phyloP scores from a whole-genome alignment of 345 rosid species.

The Draba incana region DNA sequence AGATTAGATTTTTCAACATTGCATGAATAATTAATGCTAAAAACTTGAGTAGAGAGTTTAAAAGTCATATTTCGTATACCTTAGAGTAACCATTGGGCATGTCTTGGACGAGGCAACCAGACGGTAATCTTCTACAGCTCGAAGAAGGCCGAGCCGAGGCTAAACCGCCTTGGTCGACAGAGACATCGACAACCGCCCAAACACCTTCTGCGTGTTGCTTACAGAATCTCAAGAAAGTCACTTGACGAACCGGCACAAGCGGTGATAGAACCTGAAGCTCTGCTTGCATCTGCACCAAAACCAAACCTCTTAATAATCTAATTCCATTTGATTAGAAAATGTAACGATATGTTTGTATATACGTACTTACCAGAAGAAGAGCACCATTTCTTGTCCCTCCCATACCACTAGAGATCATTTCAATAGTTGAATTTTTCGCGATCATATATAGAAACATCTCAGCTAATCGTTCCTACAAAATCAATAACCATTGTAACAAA shows the following conservation, averaged over 20 bases:
- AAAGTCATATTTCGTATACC: conserved; percentile 45
- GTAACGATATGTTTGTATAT: background rate
- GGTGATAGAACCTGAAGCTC: conserved; percentile 92
- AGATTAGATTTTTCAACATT: background rate
- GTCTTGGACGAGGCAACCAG: conserved; percentile 93
- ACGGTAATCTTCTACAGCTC: conserved; percentile 82
- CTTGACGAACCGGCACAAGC: conserved; percentile 86
- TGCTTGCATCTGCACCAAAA: conserved; percentile 66
- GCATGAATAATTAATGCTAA: background rate
- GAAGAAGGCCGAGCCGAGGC: conserved; percentile 21
- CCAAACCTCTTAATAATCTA: background rate
- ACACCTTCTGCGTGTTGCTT: conserved; percentile 92
- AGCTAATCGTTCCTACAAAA: conserved; percentile 63
- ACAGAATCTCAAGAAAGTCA: conserved; percentile 83
- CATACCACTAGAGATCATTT: conserved; percentile 76
- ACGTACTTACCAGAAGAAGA: conserved; percentile 66
- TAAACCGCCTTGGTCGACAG: conserved; percentile 52
- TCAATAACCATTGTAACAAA: background rate
- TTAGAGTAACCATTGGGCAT: conserved; percentile 93
- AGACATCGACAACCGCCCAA: conserved; percentile 96
- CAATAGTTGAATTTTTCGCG: conserved; percentile 67
- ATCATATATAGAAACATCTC: conserved; percentile 94
- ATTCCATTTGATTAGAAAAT: no score
- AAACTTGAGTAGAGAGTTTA: background rate
- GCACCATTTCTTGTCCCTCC: conserved; percentile 91